These are phyloP conservation scores for Pythium graminicola DNA, from an alignment of 352 stramenopile genomes.

Conservation along the genomic window DNA sequence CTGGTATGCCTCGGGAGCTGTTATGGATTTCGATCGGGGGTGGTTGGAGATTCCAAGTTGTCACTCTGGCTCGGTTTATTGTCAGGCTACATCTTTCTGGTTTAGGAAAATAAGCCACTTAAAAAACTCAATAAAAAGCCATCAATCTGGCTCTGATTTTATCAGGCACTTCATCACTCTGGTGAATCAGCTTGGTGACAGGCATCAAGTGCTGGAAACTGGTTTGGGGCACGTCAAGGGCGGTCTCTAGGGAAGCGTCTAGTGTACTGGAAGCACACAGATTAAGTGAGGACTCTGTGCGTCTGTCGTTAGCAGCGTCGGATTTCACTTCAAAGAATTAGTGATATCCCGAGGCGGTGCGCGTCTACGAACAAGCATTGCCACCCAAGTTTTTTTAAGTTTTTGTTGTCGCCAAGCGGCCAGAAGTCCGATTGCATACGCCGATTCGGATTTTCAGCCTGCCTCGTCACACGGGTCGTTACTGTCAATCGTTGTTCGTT, in stretches of 20 bases:
- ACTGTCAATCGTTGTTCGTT: too few relatives aligned
- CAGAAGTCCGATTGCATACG: not conserved
- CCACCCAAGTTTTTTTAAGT: not conserved
- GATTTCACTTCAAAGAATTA: constrained; percentile 1
- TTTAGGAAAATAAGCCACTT: too few relatives aligned
- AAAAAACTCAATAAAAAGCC: too few relatives aligned
- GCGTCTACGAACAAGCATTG: not conserved
- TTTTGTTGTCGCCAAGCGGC: not conserved
- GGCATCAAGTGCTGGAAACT: not conserved
- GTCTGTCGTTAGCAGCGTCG: not conserved
- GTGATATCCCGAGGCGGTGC: not conserved
- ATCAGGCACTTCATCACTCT: not conserved
- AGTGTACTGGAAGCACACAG: not conserved
- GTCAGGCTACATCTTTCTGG: too few relatives aligned
- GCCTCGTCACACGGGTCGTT: too few relatives aligned
- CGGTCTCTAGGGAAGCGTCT: not conserved
- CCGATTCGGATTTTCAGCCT: not conserved
- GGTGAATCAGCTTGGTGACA: not conserved
- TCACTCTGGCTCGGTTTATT: too few relatives aligned
- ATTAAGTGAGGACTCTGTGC: not conserved
- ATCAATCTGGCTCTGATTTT: not conserved
- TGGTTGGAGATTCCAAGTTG: too few relatives aligned
- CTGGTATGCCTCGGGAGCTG: not conserved
- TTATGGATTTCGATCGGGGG: not conserved
- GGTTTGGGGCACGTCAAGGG: not conserved